Evolutionary conservation across 768 basidiomycete species (phyloP).

Genomic region (Artomyces pyxidatus): DNA sequence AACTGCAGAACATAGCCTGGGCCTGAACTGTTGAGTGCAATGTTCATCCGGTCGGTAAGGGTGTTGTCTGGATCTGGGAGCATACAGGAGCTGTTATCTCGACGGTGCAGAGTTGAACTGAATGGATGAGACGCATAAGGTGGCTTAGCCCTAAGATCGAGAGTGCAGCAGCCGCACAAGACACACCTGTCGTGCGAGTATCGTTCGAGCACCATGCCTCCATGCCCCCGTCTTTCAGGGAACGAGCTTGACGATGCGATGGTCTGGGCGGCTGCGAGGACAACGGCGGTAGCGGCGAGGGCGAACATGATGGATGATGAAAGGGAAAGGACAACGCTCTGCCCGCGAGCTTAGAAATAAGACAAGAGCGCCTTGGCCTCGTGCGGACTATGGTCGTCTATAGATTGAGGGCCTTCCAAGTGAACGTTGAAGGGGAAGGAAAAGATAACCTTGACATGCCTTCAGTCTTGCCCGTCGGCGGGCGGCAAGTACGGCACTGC

Average conservation of each 20-base stretch:
- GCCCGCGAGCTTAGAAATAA: neutral
- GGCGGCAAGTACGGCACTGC: no score
- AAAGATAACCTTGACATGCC: no score
- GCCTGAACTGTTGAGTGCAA: slow-evolving; percentile 55
- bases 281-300: neutral
- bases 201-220: neutral
- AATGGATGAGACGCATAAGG: no score
- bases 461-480: no score
- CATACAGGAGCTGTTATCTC: slow-evolving; percentile 18
- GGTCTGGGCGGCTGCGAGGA: neutral
- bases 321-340: neutral
- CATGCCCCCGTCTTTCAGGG: neutral
- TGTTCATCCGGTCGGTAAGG: slow-evolving; percentile 56
- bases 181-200: neutral
- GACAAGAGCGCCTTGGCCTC: neutral
- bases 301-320: neutral
- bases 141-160: no score
- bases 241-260: neutral
- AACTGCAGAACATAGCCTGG: slow-evolving; percentile 57
- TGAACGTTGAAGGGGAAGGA: no score
- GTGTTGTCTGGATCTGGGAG: slow-evolving; percentile 53
- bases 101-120: neutral
- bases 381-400: neutral
- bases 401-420: no score
- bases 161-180: no score